A percentile compares a stretch with the other conserved stretches of the same genome.
phyloP scores from a whole-genome alignment of 306 rosid species.

The Senna siamea region DNA sequence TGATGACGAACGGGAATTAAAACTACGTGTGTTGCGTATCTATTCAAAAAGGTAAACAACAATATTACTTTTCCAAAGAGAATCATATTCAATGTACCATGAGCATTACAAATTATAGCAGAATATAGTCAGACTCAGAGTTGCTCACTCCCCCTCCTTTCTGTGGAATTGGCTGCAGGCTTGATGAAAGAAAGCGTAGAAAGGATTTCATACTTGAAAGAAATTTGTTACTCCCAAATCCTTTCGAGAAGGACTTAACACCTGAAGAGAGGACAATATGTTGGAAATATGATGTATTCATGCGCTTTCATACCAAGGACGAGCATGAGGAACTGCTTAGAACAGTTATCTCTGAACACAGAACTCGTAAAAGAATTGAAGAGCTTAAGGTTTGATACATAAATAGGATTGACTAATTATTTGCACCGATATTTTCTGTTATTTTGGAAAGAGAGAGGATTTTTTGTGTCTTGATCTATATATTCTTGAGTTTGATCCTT shows the following conservation, averaged over 20 bases:
- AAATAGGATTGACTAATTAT: constrained; percentile 19
- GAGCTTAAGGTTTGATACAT: constrained; percentile 80
- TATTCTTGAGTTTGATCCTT: constrained; percentile 28
- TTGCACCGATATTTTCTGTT: constrained; percentile 1
- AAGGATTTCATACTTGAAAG: constrained; percentile 90
- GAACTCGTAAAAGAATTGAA: constrained; percentile 68
- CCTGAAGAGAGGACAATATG: constrained; percentile 81
- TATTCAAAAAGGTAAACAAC: constrained; percentile 73
- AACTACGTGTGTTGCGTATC: constrained; percentile 73
- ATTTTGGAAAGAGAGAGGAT: not conserved
- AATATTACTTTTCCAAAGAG: constrained; percentile 24
- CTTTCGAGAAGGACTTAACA: constrained; percentile 76
- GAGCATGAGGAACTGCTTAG: constrained; percentile 77
- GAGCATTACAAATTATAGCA: constrained; percentile 15
- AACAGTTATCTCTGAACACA: constrained; percentile 65
- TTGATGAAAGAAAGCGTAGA: constrained; percentile 91
- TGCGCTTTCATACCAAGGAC: constrained; percentile 90
- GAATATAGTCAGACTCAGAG: not conserved
- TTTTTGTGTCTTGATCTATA: constrained; percentile 7
- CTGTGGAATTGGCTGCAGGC: constrained; percentile 59
- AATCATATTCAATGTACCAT: not conserved
- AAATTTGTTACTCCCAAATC: constrained; percentile 72
- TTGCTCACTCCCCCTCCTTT: constrained; percentile 24
- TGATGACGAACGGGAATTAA: constrained; percentile 87
- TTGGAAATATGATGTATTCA: constrained; percentile 73